Percentiles rank a stretch among this genome's conserved stretches.
phyloP scores from a whole-genome alignment of 371 early-diverging fungal genomes.

The Mortierella sp. region DNA sequence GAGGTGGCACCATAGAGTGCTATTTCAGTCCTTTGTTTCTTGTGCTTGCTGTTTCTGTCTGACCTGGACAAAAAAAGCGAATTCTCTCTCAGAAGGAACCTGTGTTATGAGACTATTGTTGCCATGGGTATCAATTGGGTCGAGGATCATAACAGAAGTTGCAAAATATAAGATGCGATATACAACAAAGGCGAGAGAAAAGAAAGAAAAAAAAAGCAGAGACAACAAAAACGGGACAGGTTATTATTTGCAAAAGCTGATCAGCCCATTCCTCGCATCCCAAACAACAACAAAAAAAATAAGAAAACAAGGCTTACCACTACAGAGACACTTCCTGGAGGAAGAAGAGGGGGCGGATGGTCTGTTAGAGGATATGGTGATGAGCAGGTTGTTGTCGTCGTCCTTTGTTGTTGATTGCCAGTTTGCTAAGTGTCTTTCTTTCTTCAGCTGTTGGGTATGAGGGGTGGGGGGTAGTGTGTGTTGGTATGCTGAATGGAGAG shows the following conservation, averaged over 20 bases:
- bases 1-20: slow-evolving; percentile 49
- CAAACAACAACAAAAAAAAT: background rate
- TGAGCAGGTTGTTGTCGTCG: background rate
- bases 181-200: background rate
- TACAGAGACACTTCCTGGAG: slow-evolving; percentile 14
- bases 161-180: background rate
- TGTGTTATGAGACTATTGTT: slow-evolving; percentile 1
- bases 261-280: background rate
- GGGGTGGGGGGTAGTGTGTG: background rate
- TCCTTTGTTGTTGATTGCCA: background rate
- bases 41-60: background rate
- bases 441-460: background rate
- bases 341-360: background rate
- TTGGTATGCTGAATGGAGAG: background rate
- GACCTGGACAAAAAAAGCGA: slow-evolving; percentile 16
- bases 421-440: background rate
- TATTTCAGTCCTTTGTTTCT: slow-evolving; percentile 3
- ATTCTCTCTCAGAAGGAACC: background rate
- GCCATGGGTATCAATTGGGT: background rate
- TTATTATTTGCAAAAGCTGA: background rate
- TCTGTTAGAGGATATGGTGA: background rate
- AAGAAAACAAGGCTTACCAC: background rate
- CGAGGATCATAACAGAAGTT: background rate
- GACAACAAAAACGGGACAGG: slow-evolving; percentile 14
- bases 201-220: slow-evolving; percentile 23